phyloP scores from a whole-genome alignment of 371 early-diverging fungal species.

The Phascolomyces articulosus region DNA sequence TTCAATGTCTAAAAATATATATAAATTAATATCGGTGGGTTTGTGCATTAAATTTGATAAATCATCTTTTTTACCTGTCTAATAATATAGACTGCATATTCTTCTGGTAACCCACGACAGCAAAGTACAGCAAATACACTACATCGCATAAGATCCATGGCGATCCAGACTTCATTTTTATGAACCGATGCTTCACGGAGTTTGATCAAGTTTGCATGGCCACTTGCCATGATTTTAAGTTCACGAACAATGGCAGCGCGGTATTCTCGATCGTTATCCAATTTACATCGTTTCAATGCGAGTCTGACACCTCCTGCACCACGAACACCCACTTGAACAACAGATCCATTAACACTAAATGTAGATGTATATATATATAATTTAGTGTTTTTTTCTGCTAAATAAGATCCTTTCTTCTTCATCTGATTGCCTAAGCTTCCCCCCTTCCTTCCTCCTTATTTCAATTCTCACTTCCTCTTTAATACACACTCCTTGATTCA shows the following conservation, averaged over 20 bases:
- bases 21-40: constrained; percentile 17
- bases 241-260: constrained; percentile 50
- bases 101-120: constrained; percentile 43
- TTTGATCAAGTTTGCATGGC: constrained; percentile 45
- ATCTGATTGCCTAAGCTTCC: no score
- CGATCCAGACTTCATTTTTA: constrained; percentile 49
- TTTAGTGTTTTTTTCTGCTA: no score
- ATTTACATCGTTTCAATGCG: constrained; percentile 48
- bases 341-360: constrained; percentile 27
- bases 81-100: constrained; percentile 41
- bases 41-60: no score
- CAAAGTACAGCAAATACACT: constrained; percentile 51
- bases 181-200: constrained; percentile 40
- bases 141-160: constrained; percentile 55
- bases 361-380: no score
- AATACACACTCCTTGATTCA: no score
- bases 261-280: constrained; percentile 43
- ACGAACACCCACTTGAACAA: constrained; percentile 25
- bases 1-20: constrained; percentile 29
- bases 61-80: constrained; percentile 35
- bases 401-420: no score
- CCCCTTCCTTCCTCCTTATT: constrained; percentile 2
- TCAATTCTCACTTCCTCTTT: no score
- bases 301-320: constrained; percentile 17
- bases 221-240: constrained; percentile 49